Base-by-base conservation (phyloP, 345 rosid genomes). In the Ceriops decandra region DNA sequence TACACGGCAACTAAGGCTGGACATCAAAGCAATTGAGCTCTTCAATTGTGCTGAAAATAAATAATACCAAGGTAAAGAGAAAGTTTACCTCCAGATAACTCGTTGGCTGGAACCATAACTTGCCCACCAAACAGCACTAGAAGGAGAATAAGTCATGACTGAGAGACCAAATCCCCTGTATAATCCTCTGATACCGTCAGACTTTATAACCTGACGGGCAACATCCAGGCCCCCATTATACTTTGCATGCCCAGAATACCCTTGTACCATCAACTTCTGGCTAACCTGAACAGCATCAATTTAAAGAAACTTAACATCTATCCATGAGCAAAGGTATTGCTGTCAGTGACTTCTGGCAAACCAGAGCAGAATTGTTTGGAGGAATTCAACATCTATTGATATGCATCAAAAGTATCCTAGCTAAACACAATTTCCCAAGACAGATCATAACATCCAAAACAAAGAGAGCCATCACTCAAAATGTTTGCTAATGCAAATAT, bases 121-220 rank as follows among this genome's bases (percentile, higher is more conserved):
- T 21, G 99, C 99, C 99, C 99, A 95, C 99, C 99, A 95, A 56
- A 88, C 97, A 68, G 99, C 99, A 82, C 96, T 95, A 19, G 99
- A 95, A 36, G 99, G 99, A 68, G 97, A 74, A 76, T 95, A 95
- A 57, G 99, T 91, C 87, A 95, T 80, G 49, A 90, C 90, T 66
- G 99, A 95, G 26, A 95, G 80, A 67, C 97, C 96, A 81, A 95
- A 91, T 33, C 99, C 97, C 78, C 99, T 85, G 77, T 95, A 95
- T 54, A 95, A 82, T 5, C 97, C 99, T 67, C 93, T 75, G 28
- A 90, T 66, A 9, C 99, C 99, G 83, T 91, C 90, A 74, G 88
- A 62, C 74, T 86, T 84, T 46, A 95, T 72, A 67, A 95, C 79
- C 71, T 88, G 88, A 51, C 92, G 88, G 68, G 86, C 95, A 80